Percentiles rank a stretch among this genome's conserved stretches.
Evolutionary conservation across 1,284 basidiomycete species (phyloP).

Genomic region (Thelephora terrestris): DNA sequence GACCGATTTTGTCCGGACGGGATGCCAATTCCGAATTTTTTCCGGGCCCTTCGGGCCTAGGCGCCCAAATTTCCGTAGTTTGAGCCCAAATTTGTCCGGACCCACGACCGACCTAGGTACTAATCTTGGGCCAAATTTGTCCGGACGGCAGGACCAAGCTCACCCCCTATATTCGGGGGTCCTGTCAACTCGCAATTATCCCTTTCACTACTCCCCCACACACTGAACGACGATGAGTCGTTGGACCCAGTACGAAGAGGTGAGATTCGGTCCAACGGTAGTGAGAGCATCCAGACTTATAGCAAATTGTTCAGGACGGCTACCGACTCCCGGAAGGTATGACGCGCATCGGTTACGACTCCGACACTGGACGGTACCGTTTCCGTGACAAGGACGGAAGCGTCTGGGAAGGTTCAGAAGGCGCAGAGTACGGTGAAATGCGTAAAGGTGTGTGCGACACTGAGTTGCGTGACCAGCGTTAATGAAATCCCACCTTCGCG

Average conservation of each 20-base stretch:
- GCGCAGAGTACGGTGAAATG: conserved; percentile 26
- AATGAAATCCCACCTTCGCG: not conserved
- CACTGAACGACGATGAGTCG: conserved; percentile 21
- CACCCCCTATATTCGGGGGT: too few relatives aligned
- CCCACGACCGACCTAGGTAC: too few relatives aligned
- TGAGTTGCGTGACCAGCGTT: not conserved
- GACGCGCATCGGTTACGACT: conserved; percentile 33
- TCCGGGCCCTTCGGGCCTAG: too few relatives aligned
- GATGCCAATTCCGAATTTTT: too few relatives aligned
- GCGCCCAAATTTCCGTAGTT: too few relatives aligned
- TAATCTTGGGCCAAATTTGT: too few relatives aligned
- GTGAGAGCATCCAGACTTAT: not conserved
- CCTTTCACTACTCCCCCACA: too few relatives aligned
- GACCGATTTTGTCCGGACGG: too few relatives aligned
- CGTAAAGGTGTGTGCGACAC: conserved; percentile 21
- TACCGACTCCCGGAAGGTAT: conserved; percentile 32
- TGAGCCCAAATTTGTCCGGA: too few relatives aligned
- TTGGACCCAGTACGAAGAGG: conserved; percentile 33
- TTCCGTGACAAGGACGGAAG: conserved; percentile 24
- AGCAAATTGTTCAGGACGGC: conserved; percentile 21
- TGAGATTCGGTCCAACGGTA: conserved; percentile 9
- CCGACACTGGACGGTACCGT: conserved; percentile 29
- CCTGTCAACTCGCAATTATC: too few relatives aligned
- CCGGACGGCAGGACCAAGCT: too few relatives aligned
- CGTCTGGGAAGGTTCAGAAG: conserved; percentile 28